phyloP scores from a whole-genome alignment of 1,139 yeast species.

The Hansenula anomala region DNA sequence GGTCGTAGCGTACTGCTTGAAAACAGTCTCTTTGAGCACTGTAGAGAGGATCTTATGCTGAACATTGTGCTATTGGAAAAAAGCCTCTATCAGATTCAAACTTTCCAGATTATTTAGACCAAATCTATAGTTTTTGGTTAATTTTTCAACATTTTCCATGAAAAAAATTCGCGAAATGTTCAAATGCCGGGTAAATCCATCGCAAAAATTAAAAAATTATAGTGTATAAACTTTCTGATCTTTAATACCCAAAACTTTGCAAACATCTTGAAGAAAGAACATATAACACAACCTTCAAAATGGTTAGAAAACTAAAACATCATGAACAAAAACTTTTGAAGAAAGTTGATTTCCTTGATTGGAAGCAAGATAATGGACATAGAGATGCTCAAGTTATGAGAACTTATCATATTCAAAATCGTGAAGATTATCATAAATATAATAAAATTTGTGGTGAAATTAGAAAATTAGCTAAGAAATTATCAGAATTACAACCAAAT shows the following conservation, averaged over 20 bases:
- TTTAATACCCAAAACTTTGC: too few species aligned
- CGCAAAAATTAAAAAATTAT: too few species aligned
- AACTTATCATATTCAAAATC: conserved; percentile 85
- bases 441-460: conserved; percentile 89
- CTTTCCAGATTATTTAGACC: too few species aligned
- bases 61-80: not conserved
- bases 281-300: too few species aligned
- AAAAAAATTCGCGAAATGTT: too few species aligned
- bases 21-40: conserved; percentile 25
- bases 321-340: conserved; percentile 93
- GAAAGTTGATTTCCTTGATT: conserved; percentile 94
- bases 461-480: conserved; percentile 77
- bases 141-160: too few species aligned
- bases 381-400: conserved; percentile 95
- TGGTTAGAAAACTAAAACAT: conserved; percentile 90
- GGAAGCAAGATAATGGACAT: conserved; percentile 96
- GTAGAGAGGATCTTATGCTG: conserved; percentile 4
- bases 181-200: too few species aligned
- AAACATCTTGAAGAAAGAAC: too few species aligned
- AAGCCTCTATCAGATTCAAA: too few species aligned
- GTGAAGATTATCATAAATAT: conserved; percentile 94
- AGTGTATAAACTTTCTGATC: too few species aligned
- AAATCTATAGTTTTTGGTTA: not conserved
- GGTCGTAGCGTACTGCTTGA: conserved; percentile 24
- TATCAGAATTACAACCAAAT: conserved; percentile 77